Evolutionary conservation across 2,329 filamentous ascomycete genomes (phyloP), one percentile per base, ranked within the genome.

Genomic region (Diplodia seriata): DNA sequence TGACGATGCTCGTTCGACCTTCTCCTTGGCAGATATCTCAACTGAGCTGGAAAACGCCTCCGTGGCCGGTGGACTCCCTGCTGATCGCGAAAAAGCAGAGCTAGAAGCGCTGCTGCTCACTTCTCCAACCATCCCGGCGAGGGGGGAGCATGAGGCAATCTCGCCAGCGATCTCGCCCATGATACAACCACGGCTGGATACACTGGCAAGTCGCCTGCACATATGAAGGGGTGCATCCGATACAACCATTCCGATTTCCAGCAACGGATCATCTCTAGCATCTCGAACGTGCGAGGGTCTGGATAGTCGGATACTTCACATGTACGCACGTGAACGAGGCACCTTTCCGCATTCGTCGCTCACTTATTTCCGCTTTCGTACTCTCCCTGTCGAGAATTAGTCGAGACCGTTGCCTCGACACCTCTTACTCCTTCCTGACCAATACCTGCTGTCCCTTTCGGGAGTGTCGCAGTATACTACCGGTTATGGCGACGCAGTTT

Each of bases 21-120:
- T 63, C 20, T 38, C 47, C 26, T 20, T 63, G 8, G 43, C 47
- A 12, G 59, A 63, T n/a, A 20, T 63, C 6, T 36, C 59, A 3
- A 31, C 59, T 11, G 59, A 63, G 20, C 31, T 63, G 11, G 43
- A 51, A 38, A 51, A 63, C 59, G 38, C 59, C 3, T 63, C 59
- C 9, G 8, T 51, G 47, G 14, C 47, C 14, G 18, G 29, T 20
- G 59, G 26, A 31, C n/a, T 63, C 3, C 31, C 59, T 15, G 6
- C 59, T 12, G 43, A 51, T 18, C 59, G 59, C 14, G 59, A 63
- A 51, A 11, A 23, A 26, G 59, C 59, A 23, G 59, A 63, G 14
- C 11, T 63, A 5, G 59, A 63, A 4, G 43, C 59, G 2, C 18
- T 49, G 40, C 26, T 61, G 15, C 40, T 61, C 40, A 26, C 40